These are phyloP conservation scores for Parastagonospora nodorum DNA, from an alignment of 2,329 filamentous ascomycete species.

Conservation along the genomic window DNA sequence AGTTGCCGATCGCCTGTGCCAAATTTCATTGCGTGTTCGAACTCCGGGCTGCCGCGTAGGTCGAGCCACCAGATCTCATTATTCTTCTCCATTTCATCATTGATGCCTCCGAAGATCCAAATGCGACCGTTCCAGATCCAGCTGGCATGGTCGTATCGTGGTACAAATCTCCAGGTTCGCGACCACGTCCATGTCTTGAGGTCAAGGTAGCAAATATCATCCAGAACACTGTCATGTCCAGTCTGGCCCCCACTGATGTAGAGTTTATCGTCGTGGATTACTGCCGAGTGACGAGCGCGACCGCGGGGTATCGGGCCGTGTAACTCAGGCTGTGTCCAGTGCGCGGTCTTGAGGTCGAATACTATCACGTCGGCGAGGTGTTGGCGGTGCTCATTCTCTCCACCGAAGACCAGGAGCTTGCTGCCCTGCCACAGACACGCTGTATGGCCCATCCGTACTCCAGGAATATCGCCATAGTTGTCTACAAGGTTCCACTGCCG, in stretches of 20 bases:
- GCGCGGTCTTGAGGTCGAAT: constrained; percentile 90
- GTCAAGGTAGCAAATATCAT: constrained; percentile 96
- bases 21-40: constrained; percentile 71
- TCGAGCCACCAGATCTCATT: constrained; percentile 98
- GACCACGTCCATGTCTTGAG: constrained; percentile 99
- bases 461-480: constrained; percentile 97
- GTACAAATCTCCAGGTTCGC: constrained; percentile 91
- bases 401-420: constrained; percentile 96
- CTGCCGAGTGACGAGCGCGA: constrained; percentile 88
- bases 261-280: constrained; percentile 93
- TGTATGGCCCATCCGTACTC: constrained; percentile 98
- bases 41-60: constrained; percentile 85
- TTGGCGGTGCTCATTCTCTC: constrained; percentile 95
- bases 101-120: constrained; percentile 95
- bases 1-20: constrained; percentile 54
- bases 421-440: constrained; percentile 91
- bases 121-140: constrained; percentile 92
- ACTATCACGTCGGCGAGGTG: constrained; percentile 96
- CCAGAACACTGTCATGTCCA: constrained; percentile 88
- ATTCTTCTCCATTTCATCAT: constrained; percentile 94
- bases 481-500: constrained; percentile 95
- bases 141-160: constrained; percentile 91
- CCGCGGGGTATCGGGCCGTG: constrained; percentile 85
- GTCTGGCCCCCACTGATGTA: constrained; percentile 97
- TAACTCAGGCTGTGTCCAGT: constrained; percentile 93